These are phyloP conservation scores for Mayamaea pseudoterrestris DNA, from an alignment of 108 stramenopile species.

Conservation along the genomic window DNA sequence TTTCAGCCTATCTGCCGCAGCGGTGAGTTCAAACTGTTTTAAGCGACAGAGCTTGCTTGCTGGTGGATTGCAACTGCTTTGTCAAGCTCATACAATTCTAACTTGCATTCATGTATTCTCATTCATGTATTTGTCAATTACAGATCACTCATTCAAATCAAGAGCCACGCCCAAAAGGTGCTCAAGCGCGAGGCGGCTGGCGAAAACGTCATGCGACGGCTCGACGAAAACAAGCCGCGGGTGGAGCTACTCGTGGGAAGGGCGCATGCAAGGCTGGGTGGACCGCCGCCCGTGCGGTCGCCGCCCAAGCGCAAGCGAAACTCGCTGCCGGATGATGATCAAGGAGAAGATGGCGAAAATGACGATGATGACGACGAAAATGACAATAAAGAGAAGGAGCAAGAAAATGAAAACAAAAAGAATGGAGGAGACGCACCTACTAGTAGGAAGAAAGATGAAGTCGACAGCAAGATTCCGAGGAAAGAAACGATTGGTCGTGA, in stretches of 20 bases:
- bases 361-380: no score
- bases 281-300: background rate
- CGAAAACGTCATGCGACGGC: slow-evolving; percentile 33
- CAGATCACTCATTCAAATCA: slow-evolving; percentile 47
- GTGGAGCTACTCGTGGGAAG: slow-evolving; percentile 1
- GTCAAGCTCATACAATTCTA: background rate
- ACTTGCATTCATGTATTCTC: slow-evolving; percentile 2
- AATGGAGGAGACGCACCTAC: no score
- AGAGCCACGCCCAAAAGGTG: slow-evolving; percentile 52
- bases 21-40: slow-evolving; percentile 15
- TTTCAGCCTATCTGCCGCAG: slow-evolving; percentile 33
- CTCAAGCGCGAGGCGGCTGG: slow-evolving; percentile 34
- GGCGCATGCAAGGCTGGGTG: background rate
- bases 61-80: background rate
- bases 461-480: no score
- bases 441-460: no score
- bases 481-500: no score
- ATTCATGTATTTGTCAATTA: background rate
- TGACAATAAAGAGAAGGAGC: no score
- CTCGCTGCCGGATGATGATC: no score
- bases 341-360: no score
- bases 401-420: no score
- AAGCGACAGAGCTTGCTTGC: background rate
- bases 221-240: slow-evolving; percentile 23
- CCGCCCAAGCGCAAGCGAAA: background rate